Percentiles rank a stretch among this genome's conserved stretches.
Conservation (phyloP, 345 rosid genomes). For the Bruguiera gymnorhiza region DNA sequence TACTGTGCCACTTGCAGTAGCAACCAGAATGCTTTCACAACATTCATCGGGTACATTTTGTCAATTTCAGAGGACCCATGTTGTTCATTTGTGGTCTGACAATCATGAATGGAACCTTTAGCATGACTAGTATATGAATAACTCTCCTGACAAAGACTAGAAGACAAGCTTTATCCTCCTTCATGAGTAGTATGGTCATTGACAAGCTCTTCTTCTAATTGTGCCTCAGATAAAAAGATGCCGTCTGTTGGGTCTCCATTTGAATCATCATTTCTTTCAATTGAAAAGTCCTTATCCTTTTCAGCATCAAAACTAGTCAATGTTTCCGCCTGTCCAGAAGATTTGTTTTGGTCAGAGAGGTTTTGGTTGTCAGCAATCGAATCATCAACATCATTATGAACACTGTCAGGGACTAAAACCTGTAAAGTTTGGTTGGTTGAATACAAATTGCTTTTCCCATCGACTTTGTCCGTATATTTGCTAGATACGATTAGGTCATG, state of each 20-base stretch:
- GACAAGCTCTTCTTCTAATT: slow-evolving; percentile 23
- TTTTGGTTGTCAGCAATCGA: slow-evolving; percentile 33
- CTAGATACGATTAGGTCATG: background rate
- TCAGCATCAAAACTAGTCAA: slow-evolving; percentile 5
- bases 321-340: slow-evolving; percentile 27
- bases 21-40: slow-evolving; percentile 15
- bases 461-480: background rate
- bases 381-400: slow-evolving; percentile 14
- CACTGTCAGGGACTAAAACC: background rate
- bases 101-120: slow-evolving; percentile 25
- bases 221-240: background rate
- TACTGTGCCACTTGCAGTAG: slow-evolving; percentile 11
- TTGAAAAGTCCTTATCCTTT: background rate
- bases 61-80: slow-evolving; percentile 23
- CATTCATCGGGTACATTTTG: slow-evolving; percentile 25
- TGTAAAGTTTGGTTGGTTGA: too few relatives aligned
- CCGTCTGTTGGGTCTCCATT: background rate
- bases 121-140: slow-evolving; percentile 22
- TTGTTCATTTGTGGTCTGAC: slow-evolving; percentile 30
- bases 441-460: background rate
- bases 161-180: slow-evolving; percentile 19
- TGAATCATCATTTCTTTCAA: background rate
- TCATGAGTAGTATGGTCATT: slow-evolving; percentile 22
- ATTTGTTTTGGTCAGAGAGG: slow-evolving; percentile 19
- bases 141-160: slow-evolving; percentile 20